Base-by-base conservation (phyloP, 2,329 filamentous ascomycete species). In the Aspergillus puulaauensis region DNA sequence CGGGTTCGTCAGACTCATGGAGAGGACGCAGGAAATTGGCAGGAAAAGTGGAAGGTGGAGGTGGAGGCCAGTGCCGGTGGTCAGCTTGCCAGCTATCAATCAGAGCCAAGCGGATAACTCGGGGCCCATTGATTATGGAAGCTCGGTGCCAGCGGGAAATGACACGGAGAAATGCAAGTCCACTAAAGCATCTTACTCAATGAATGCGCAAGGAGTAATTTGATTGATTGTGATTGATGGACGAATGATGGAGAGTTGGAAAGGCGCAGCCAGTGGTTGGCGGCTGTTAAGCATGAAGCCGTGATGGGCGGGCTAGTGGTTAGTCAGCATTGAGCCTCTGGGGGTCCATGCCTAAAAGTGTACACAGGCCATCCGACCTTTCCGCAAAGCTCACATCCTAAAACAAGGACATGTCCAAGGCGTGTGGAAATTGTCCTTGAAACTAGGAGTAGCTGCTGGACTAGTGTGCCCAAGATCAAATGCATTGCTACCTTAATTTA, bases 1-100 rank as follows among this genome's bases (percentile, higher is more conserved):
- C 59, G 71, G 73, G 67, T 76, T 76, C 54, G 75, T 77, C 69
- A 75, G 67, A 70, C 73, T 77, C 75, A 77, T 77, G 57, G 59
- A 62, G 56, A 61, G 45, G 9, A 31, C 37, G 41, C 41, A 47
- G 39, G 44, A 31, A 41, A 43, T 40, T 49, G 35, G 33, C 44
- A 48, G n/a, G 6, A 35, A 15, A 46, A 24, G n/a, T 46, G 44
- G 23, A 46, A 35, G 15, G 17, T 49, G 49, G 41, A 59, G 54
- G 33, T 33, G 56, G 58, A 56, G 54, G 56, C 45, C 45, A 27
- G 45, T 47, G 51, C 56, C 51, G 51, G 46, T 54, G 51, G 45
- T 43, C 27, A 57, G 51, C 45, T 51, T 43, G 45, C 8, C 31
- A 58, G 44, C 51, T 54, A 54, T 50, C 51, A 54, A 58, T 58